A percentile compares a stretch with the other conserved stretches of the same genome.
phyloP scores from a whole-genome alignment of 225 moss, liverwort and hornwort genomes.

The Takakia lepidozioides region DNA sequence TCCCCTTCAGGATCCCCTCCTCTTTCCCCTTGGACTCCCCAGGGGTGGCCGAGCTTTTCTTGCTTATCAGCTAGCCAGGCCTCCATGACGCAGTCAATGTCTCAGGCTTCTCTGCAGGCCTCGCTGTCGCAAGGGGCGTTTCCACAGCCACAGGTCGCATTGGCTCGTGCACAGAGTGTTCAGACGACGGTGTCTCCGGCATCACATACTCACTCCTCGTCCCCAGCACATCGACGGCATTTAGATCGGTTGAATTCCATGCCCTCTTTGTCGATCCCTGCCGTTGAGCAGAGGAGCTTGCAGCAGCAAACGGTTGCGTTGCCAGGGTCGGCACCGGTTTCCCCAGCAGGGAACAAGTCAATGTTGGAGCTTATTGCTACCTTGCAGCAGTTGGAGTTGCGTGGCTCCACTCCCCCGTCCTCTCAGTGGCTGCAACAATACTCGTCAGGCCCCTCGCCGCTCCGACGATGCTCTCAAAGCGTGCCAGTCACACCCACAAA shows the following conservation, averaged over 20 bases:
- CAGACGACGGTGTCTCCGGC: conserved; percentile 20
- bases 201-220: conserved; percentile 28
- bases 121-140: conserved; percentile 32
- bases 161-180: conserved; percentile 36
- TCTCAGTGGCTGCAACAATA: conserved; percentile 65
- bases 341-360: conserved; percentile 53
- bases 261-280: conserved; percentile 83
- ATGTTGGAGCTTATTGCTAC: conserved; percentile 90
- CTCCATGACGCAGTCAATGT: conserved; percentile 28
- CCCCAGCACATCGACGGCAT: conserved; percentile 77
- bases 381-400: conserved; percentile 69
- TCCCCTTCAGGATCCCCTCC: conserved; percentile 87
- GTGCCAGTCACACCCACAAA: conserved; percentile 93
- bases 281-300: conserved; percentile 35
- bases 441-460: conserved; percentile 82
- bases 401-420: conserved; percentile 31
- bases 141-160: conserved; percentile 30
- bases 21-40: conserved; percentile 64
- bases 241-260: conserved; percentile 90
- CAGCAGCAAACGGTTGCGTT: conserved; percentile 31
- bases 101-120: conserved; percentile 45
- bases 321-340: conserved; percentile 62
- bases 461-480: conserved; percentile 90
- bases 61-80: conserved; percentile 33
- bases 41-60: conserved; percentile 46